phyloP scores from a whole-genome alignment of 176 grass and related monocot genomes.

The Hordeum marinum region DNA sequence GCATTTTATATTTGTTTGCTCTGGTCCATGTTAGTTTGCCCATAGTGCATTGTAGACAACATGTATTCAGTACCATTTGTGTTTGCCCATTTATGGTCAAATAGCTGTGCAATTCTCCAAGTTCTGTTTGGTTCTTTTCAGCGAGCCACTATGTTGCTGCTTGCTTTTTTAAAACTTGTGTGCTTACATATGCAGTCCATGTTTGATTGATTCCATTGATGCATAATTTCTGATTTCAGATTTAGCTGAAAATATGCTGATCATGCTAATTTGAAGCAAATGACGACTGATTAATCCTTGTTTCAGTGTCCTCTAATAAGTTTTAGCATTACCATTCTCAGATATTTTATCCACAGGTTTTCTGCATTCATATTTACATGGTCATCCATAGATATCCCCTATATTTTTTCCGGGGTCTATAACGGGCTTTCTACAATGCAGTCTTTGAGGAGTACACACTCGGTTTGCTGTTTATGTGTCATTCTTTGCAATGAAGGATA shows the following conservation, averaged over 20 bases:
- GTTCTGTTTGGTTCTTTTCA: slow-evolving; percentile 2
- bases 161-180: not conserved
- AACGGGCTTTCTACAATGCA: not conserved
- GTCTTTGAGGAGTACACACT: not conserved
- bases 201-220: slow-evolving; percentile 7
- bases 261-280: not conserved
- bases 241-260: not conserved
- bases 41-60: not conserved
- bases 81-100: slow-evolving; percentile 1
- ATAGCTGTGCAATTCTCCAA: not conserved
- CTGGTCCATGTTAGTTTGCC: slow-evolving; percentile 4
- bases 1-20: slow-evolving; percentile 10
- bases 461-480: not conserved
- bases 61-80: not conserved
- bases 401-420: not conserved
- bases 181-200: slow-evolving; percentile 1
- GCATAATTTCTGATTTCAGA: not conserved
- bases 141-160: not conserved
- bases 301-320: not conserved
- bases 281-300: not conserved
- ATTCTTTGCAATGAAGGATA: slow-evolving; percentile 15
- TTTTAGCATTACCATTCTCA: not conserved
- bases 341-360: not conserved
- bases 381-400: not conserved
- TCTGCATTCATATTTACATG: not conserved